Percentiles rank a stretch among this genome's conserved stretches.
Evolutionary conservation across 2,329 filamentous ascomycete species (phyloP).

Genomic region (Daldinia eschscholtzii): DNA sequence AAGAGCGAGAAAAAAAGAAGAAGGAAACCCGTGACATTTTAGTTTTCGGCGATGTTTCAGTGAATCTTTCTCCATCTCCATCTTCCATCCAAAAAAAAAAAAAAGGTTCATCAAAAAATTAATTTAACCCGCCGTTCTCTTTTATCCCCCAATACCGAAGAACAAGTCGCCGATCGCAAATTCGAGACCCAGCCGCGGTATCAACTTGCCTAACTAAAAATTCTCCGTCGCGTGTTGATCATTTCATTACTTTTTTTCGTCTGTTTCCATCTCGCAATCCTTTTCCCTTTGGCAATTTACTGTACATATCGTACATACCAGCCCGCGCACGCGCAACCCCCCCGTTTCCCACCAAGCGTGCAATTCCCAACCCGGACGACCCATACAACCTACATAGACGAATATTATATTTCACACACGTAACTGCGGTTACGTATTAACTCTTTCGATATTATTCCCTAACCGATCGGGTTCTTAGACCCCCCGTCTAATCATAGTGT

Average conservation of each 20-base stretch:
- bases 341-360: background rate
- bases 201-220: conserved; percentile 35
- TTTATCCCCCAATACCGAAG: conserved; percentile 44
- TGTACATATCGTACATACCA: conserved; percentile 5
- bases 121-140: conserved; percentile 32
- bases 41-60: conserved; percentile 32
- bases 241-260: conserved; percentile 28
- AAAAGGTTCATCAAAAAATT: conserved; percentile 33
- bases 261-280: conserved; percentile 28
- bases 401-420: conserved; percentile 27
- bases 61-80: conserved; percentile 12
- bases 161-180: conserved; percentile 39
- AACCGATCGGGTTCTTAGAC: conserved; percentile 30
- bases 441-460: conserved; percentile 10
- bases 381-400: conserved; percentile 17
- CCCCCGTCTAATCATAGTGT: conserved; percentile 32
- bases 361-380: conserved; percentile 1
- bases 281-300: conserved; percentile 25
- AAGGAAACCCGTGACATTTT: conserved; percentile 14
- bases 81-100: background rate
- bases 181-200: conserved; percentile 41
- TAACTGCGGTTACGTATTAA: conserved; percentile 33
- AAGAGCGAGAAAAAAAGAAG: conserved; percentile 8
- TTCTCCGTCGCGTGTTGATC: conserved; percentile 46
- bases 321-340: conserved; percentile 9